Base-by-base conservation (phyloP, 2,329 filamentous ascomycete species). In the Botrytis tulipae region DNA sequence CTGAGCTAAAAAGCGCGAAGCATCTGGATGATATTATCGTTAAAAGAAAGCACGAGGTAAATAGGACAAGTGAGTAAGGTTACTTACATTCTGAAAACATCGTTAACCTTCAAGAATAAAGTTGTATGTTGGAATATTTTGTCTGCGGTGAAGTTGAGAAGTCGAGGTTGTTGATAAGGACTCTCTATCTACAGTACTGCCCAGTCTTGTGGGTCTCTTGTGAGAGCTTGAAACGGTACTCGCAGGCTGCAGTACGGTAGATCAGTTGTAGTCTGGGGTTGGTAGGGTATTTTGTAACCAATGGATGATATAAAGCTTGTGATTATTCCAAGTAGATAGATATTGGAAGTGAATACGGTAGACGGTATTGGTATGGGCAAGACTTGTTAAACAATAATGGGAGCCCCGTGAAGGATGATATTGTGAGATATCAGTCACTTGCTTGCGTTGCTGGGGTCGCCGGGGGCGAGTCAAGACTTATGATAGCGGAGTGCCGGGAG, bases 1-100 rank as follows among this genome's bases (percentile, higher is more conserved):
- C 88, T 98, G 96, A 75, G 95, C 93, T 79, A 99, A 90, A 83
- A 99, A 99, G 79, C 92, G 92, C 78, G 95, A 98, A 80, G 96
- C 96, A 91, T 98, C 96, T 71, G 54, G 35, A 71, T 72, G 40
- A 29, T 25, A 32, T 67, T 71, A 66, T 69, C 54, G 67, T 76
- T 75, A 73, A 74, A 74, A 65, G 29, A 48, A 60, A 54, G 40
- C 35, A 66, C 48, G 18, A 40, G 40, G 66, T 14, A 40, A 16
- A 3, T 42, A n/a, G 25, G 16, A 6, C 20, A 42, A 32, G 40
- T 22, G 29, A 25, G 16, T 66, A 60, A 12, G 12, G 68, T 67
- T 71, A 76, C 80, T 78, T 73, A 80, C 80, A 81, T 78, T 81
- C 80, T 60, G 80, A 81, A 75, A 81, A 81, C 80, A 81, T 81